A percentile compares a stretch with the other conserved stretches of the same genome.
Evolutionary conservation across 2,329 filamentous ascomycete genomes (phyloP).

Genomic region (Ophiostoma novo-ulmi): DNA sequence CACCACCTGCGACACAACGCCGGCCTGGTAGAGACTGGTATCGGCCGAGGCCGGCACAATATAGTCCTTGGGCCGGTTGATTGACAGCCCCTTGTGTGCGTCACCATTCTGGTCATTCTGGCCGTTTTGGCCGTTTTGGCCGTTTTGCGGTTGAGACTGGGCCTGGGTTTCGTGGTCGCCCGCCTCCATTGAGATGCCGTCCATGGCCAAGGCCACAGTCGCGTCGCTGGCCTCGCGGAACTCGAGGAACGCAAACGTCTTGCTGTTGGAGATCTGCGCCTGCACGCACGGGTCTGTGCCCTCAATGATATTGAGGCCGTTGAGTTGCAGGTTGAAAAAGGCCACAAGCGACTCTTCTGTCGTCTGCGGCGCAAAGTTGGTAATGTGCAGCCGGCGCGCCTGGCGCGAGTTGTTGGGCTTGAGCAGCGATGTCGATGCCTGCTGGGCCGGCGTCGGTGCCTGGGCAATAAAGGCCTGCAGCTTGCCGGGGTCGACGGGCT

Average conservation of each 20-base stretch:
- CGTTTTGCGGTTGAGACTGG: constrained; percentile 32
- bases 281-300: constrained; percentile 78
- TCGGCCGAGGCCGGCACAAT: constrained; percentile 79
- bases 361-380: constrained; percentile 69
- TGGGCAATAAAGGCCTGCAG: constrained; percentile 95
- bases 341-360: constrained; percentile 70
- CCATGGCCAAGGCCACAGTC: constrained; percentile 83
- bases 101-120: constrained; percentile 38
- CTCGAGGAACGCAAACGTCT: constrained; percentile 78
- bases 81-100: constrained; percentile 59
- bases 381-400: constrained; percentile 82
- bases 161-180: constrained; percentile 41
- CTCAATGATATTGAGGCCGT: constrained; percentile 88
- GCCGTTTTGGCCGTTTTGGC: background rate
- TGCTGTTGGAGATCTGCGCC: constrained; percentile 74
- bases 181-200: constrained; percentile 83
- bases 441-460: constrained; percentile 47
- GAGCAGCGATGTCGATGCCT: constrained; percentile 45
- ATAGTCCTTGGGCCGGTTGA: constrained; percentile 91
- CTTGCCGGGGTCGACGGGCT: constrained; percentile 90
- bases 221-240: constrained; percentile 85
- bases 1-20: constrained; percentile 72
- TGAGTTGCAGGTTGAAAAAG: constrained; percentile 96
- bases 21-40: constrained; percentile 67
- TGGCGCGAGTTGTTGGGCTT: constrained; percentile 92